Evolutionary conservation across 73 alveolate genomes (phyloP).

Genomic region (Paramecium biaurelia): DNA sequence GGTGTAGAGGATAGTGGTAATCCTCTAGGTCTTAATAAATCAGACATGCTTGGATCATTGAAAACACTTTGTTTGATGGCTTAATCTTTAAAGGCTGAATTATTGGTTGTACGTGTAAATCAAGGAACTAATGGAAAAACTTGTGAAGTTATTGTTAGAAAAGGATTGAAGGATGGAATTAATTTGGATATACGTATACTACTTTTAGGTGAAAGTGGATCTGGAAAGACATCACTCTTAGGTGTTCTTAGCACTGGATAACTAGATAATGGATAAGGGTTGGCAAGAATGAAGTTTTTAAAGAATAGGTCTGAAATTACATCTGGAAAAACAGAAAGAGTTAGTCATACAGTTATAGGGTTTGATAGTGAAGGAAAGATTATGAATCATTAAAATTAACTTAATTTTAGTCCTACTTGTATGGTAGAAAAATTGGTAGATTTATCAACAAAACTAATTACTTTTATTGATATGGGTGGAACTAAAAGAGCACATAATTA

Average conservation of each 20-base stretch:
- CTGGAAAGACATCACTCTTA: slow-evolving; percentile 84
- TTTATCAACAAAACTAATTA: slow-evolving; percentile 56
- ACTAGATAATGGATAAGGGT: slow-evolving; percentile 93
- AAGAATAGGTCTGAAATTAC: slow-evolving; percentile 88
- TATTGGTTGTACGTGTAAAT: slow-evolving; percentile 68
- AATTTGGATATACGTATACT: slow-evolving; percentile 85
- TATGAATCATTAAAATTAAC: slow-evolving; percentile 69
- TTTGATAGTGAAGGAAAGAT: slow-evolving; percentile 92
- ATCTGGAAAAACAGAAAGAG: slow-evolving; percentile 91
- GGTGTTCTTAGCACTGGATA: slow-evolving; percentile 90
- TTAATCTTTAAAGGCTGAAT: slow-evolving; percentile 75
- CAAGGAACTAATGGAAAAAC: slow-evolving; percentile 84
- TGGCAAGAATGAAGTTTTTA: slow-evolving; percentile 84
- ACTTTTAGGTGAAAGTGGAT: slow-evolving; percentile 87
- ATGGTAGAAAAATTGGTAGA: neutral
- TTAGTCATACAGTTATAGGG: slow-evolving; percentile 89
- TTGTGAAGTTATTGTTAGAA: slow-evolving; percentile 88
- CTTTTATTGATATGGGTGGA: slow-evolving; percentile 97
- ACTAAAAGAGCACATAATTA: slow-evolving; percentile 89
- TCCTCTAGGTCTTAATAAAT: slow-evolving; percentile 86
- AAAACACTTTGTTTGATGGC: slow-evolving; percentile 86
- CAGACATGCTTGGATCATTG: slow-evolving; percentile 88
- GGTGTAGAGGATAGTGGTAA: slow-evolving; percentile 98
- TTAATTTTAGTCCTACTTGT: slow-evolving; percentile 19
- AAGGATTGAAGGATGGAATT: slow-evolving; percentile 77